Evolutionary conservation across 106 monocot species (phyloP), one percentile per base, ranked within the genome.

Genomic region (Allium sativum): DNA sequence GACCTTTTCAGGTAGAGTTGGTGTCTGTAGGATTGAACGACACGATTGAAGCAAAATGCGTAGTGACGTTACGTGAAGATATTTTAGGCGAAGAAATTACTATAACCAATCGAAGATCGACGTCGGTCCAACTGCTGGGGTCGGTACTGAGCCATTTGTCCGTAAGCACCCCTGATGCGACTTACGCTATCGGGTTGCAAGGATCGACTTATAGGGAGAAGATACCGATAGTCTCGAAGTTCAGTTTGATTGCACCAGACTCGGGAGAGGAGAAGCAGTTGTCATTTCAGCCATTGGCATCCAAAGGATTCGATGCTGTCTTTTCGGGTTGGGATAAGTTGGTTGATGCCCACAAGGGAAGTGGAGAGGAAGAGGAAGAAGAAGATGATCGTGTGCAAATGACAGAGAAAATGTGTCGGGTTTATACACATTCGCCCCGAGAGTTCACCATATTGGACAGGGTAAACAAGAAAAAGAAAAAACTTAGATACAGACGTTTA

Each of bases 81-180:
- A 31, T 77, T 15, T 67, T 95, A 12, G 76, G 70, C 18, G 72
- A 81, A 20, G 90, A 84, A 55, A 44, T 95, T 20, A 53, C 53
- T 14, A 54, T 84, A 46, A 79, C 57, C 3, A 95, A 95, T 62
- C 19, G 22, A 45, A 73, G 46, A 50, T 50, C 66, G 18, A 78
- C 84, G 11, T n/a, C 65, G 59, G 60, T 90, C 59, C 65, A 73
- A 12, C 46, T 87, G 10, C 20, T 65, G 15, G 90, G 86, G 8
- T 67, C 70, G 17, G 47, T 95, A 4, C 45, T 84, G 7, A 90
- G 74, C 70, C 94, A 95, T 67, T 77, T 95, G 7, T 81, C 74
- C 40, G 90, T 86, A 46, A 95, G 95, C 77, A 90, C 87, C 0
- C 90, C 95, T 1, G 87, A 87, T 51, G 90, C 95, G 40, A 79